Percentiles rank a stretch among this genome's conserved stretches.
Conservation (phyloP, 2,329 filamentous ascomycete genomes). For the Bertia moriformis region DNA sequence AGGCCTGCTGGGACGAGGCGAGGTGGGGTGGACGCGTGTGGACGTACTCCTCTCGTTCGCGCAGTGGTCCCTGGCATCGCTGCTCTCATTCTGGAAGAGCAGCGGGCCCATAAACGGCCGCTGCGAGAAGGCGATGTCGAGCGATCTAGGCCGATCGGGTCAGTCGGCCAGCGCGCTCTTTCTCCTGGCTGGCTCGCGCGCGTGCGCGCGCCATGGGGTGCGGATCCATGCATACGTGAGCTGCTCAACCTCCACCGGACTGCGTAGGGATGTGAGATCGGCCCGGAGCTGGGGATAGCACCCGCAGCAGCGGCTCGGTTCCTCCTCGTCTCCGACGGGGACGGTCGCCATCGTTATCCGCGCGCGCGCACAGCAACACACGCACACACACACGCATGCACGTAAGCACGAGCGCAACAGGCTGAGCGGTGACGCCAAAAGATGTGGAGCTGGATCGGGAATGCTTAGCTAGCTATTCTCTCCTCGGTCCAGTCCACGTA, state of each 20-base stretch:
- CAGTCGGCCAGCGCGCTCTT: conserved; percentile 7
- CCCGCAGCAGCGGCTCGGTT: not conserved
- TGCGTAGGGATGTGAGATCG: conserved; percentile 14
- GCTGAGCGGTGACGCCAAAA: no score
- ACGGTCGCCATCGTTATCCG: no score
- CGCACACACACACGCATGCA: no score
- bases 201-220: not conserved
- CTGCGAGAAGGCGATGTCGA: conserved; percentile 33
- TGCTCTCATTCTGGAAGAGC: conserved; percentile 60
- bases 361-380: no score
- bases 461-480: no score
- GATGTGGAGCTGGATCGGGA: no score
- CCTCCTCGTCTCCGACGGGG: not conserved
- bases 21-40: not conserved
- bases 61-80: conserved; percentile 65
- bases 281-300: conserved; percentile 25
- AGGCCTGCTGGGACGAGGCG: not conserved
- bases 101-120: conserved; percentile 53
- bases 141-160: no score
- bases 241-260: conserved; percentile 28
- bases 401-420: no score
- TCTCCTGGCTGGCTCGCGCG: conserved; percentile 3
- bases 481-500: no score
- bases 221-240: conserved; percentile 14
- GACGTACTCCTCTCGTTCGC: conserved; percentile 58